Evolutionary conservation across 306 rosid species (phyloP).

Genomic region (Spatholobus suberectus): DNA sequence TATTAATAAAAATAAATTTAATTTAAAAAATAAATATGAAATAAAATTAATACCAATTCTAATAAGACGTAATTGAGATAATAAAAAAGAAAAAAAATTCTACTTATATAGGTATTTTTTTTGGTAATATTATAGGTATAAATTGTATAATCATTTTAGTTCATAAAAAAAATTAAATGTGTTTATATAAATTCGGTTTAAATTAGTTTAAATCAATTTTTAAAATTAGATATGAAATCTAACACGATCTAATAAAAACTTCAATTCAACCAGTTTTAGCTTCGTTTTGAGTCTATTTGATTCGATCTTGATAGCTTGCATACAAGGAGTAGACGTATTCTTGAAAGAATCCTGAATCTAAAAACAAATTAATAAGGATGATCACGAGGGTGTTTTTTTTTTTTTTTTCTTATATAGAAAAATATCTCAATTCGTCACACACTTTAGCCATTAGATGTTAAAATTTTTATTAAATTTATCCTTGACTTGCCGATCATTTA

Average conservation of each 20-base stretch:
- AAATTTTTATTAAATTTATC: neutral
- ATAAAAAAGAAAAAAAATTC: no score
- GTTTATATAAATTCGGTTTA: neutral
- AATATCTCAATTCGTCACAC: neutral
- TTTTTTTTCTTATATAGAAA: neutral
- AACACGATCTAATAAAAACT: neutral
- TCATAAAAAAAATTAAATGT: no score
- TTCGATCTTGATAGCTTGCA: neutral
- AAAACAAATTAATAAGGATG: neutral
- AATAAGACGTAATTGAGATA: neutral
- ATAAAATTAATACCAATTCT: no score
- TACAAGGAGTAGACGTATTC: neutral
- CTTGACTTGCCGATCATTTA: neutral
- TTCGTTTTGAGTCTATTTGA: neutral
- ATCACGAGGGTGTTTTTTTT: no score
- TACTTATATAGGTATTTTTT: no score
- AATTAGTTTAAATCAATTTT: neutral
- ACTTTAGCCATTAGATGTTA: neutral
- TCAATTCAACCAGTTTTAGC: neutral
- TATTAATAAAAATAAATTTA: no score
- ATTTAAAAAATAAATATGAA: no score
- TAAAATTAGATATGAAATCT: no score
- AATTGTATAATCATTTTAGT: no score
- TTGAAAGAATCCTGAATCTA: neutral
- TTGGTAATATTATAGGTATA: no score